Evolutionary conservation across 2,329 filamentous ascomycete genomes (phyloP), one percentile per base, ranked within the genome.

Genomic region (Botryotinia calthae): DNA sequence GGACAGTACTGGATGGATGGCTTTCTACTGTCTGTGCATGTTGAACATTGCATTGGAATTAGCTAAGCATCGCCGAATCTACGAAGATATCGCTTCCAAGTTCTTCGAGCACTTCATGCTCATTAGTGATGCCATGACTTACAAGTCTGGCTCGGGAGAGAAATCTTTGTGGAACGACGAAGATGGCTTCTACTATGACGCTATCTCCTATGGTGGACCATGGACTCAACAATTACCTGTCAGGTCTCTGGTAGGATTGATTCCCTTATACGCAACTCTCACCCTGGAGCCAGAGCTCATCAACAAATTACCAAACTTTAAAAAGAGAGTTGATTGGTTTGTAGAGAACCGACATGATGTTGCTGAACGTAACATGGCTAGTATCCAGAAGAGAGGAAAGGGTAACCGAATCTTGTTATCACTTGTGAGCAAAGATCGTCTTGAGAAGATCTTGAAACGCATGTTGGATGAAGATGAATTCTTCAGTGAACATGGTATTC

Each of bases 41-140:
- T 87, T 98, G 80, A 98, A 98, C 83, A 98, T 98, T 79, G 91
- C 95, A 22, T 87, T 98, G 20, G 96, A 98, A 84, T 87, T 98
- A 77, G 95, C 95, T 73, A 98, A 98, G 84, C 94, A 98, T 82
- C 91, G 96, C 63, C 91, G 95, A 58, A 97, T 91, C 73, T 98
- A 98, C 82, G 95, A 98, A 85, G 95, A 98, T 80, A 92, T 98
- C 84, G 95, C 95, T 2, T 97, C 94, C 68, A 98, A 98, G 83
- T 98, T 98, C 86, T 98, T 98, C 79, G 96, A 98, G 84, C 96
- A 98, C 80, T 98, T 98, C 83, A 93, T 98, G 80, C 91, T 98
- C 82, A 98, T 98, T 82, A 97, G 94, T 80, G 96, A 98, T 84
- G 96, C 95, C 73, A 98, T 98, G 95, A 94, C 92, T 0, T 95